A percentile compares a stretch with the other conserved stretches of the same genome.
Conservation (phyloP, 176 grass and related monocot species). For the Hyparrhenia diplandra region DNA sequence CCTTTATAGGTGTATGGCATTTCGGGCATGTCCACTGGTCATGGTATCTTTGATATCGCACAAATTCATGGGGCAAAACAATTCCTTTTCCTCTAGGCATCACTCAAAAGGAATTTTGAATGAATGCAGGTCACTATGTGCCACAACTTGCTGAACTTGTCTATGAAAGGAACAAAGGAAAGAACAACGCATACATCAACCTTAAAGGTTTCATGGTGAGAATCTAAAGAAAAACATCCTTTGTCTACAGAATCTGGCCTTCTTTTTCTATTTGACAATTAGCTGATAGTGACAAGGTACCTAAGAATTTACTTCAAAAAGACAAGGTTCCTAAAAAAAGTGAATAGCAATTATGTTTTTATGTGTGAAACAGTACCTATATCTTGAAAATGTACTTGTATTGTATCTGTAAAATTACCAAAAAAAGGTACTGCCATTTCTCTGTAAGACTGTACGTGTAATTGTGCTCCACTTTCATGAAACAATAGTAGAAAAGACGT, state of each 20-base stretch:
- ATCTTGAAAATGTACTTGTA: background rate
- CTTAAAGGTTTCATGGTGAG: conserved; percentile 90
- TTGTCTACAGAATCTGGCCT: conserved; percentile 1
- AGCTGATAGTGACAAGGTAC: background rate
- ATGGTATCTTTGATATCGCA: background rate
- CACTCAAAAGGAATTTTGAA: conserved; percentile 4
- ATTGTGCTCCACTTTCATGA: background rate
- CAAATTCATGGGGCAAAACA: background rate
- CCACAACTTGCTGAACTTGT: conserved; percentile 85
- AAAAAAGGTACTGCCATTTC: background rate
- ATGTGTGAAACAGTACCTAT: background rate
- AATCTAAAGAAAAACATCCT: background rate
- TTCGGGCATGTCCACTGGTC: background rate
- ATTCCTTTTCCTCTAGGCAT: conserved; percentile 3
- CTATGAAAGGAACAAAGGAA: conserved; percentile 60
- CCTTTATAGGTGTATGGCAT: background rate
- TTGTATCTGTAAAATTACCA: background rate
- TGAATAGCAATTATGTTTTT: background rate
- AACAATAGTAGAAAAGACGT: background rate
- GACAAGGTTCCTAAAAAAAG: background rate
- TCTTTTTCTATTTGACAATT: conserved; percentile 4
- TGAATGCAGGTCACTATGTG: conserved; percentile 74
- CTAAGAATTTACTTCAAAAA: background rate
- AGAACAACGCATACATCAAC: conserved; percentile 54
- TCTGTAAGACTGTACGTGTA: background rate